Evolutionary conservation across 345 rosid species (phyloP).

Genomic region (Eutrema japonicum): DNA sequence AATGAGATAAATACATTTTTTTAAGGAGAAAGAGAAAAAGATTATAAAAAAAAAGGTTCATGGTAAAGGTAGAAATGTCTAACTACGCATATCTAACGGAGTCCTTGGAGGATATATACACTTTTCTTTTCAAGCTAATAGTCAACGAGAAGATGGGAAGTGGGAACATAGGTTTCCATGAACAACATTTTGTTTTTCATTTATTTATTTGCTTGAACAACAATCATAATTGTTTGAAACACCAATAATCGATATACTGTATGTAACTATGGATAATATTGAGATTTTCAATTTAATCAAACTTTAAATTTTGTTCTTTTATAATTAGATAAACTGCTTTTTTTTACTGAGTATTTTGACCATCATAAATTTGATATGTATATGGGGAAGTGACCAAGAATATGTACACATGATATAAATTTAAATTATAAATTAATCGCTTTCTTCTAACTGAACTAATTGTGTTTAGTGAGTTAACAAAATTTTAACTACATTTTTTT

Average conservation of each 20-base stretch:
- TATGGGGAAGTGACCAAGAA: background rate
- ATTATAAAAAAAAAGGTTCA: too few relatives aligned
- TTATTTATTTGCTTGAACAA: background rate
- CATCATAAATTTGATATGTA: background rate
- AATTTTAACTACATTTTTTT: background rate
- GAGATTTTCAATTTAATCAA: background rate
- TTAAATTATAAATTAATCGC: background rate
- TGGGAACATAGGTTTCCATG: background rate
- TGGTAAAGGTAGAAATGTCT: too few relatives aligned
- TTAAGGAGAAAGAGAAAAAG: too few relatives aligned
- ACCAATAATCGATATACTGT: background rate
- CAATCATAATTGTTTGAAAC: background rate
- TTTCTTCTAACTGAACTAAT: background rate
- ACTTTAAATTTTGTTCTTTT: slow-evolving; percentile 10
- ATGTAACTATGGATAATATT: background rate
- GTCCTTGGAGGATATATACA: too few relatives aligned
- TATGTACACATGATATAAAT: background rate
- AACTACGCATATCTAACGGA: too few relatives aligned
- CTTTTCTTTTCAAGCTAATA: too few relatives aligned
- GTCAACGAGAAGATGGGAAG: too few relatives aligned
- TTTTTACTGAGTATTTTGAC: background rate
- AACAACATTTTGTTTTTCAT: background rate
- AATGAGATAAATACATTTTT: too few relatives aligned
- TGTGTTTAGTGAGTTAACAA: background rate
- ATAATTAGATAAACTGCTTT: background rate